phyloP scores from a whole-genome alignment of 805 yeast species.

The Saturnispora serradocipensis region DNA sequence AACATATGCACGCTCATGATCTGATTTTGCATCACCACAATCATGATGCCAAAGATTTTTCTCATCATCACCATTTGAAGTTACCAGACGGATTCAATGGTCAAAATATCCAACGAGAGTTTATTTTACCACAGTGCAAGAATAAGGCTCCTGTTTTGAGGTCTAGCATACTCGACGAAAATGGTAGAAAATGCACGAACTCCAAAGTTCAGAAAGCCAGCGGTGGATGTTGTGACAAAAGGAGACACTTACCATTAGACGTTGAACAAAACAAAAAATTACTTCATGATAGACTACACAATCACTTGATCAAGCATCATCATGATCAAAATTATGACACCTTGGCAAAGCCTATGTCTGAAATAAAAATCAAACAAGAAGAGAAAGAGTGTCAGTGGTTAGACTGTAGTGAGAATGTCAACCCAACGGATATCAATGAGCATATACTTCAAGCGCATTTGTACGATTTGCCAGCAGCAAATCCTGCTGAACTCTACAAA shows the following conservation, averaged over 20 bases:
- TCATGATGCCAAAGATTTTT: slow-evolving; percentile 2
- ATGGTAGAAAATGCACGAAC: not conserved
- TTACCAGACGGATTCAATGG: slow-evolving; percentile 23
- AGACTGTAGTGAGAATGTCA: slow-evolving; percentile 38
- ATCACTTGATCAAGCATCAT: not conserved
- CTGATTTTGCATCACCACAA: slow-evolving; percentile 14
- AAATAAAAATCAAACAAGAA: not conserved
- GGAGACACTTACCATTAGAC: not conserved
- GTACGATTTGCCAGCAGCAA: slow-evolving; percentile 13
- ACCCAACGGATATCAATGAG: slow-evolving; percentile 34
- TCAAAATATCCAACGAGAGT: slow-evolving; percentile 20
- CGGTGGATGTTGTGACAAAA: not conserved
- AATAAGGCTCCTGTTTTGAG: not conserved
- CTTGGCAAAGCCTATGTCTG: not conserved
- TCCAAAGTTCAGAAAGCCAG: not conserved
- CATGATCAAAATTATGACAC: not conserved
- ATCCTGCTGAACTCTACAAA: not conserved
- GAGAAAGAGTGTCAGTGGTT: slow-evolving; percentile 54
- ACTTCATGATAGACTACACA: not conserved
- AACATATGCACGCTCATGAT: slow-evolving; percentile 12
- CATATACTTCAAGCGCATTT: slow-evolving; percentile 47
- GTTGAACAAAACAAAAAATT: not conserved
- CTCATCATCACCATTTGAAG: slow-evolving; percentile 26
- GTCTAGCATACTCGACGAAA: not conserved
- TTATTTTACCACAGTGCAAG: slow-evolving; percentile 21